Evolutionary conservation across 75 land plant genomes (phyloP), one percentile per base, ranked within the genome.

Genomic region (Sequoia sempervirens): DNA sequence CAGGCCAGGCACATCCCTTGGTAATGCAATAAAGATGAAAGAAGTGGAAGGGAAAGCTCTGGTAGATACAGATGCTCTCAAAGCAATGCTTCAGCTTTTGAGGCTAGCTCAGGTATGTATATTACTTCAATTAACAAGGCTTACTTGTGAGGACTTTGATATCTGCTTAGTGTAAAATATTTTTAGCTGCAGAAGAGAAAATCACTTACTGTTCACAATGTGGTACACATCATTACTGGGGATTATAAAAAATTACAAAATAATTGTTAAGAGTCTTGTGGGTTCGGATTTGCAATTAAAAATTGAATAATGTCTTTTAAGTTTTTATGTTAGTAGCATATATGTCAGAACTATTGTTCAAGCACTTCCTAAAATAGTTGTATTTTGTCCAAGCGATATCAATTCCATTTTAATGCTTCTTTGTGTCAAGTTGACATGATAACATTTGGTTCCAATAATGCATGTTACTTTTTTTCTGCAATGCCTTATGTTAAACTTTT

Each of bases 1-100:
- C 78, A 94, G 92, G 72, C 69, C 89, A 38, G 84, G 83, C 74
- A 82, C 94, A 81, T 46, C 91, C 80, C 46, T 85, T 75, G 69
- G 88, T 83, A 89, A 75, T 80, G 88, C 82, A 78, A 75, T 89
- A 68, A 91, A 89, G 81, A 84, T 89, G 68, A 94, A 91, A 80
- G 99, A 92, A 80, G 88, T 90, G 79, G 99, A 97, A 82, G 99
- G 99, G 2, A 93, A 90, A 75, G 95, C 96, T 79, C 90, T 98
- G 80, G 84, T 98, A 75, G 97, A 94, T 89, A 86, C 90, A 37
- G 85, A 85, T 85, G 92, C 94, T 43, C 87, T 98, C 87, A 92
- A 90, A 88, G 96, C 94, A 14, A 83, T 98, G 87, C 86, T 98
- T 38, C 89, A 98, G 34, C 93, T 98, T 5, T 84, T 98, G 34